Conservation (phyloP, 148 eudicot species). For the Vaccinium myrtillus region DNA sequence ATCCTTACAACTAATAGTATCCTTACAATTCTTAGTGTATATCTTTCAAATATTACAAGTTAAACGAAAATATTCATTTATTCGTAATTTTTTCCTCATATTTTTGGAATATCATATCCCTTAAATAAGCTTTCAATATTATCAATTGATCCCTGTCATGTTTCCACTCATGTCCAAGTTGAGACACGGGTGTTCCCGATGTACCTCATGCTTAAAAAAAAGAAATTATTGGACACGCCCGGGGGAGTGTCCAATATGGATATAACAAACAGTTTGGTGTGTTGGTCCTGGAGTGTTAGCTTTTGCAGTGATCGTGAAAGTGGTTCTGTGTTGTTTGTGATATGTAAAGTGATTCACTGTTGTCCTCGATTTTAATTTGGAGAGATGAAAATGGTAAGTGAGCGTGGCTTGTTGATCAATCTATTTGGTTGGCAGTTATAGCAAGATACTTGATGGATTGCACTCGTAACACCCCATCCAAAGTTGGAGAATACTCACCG, state of each 20-base stretch:
- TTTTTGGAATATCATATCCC: neutral
- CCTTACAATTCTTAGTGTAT: no score
- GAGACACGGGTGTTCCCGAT: neutral
- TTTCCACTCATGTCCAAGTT: neutral
- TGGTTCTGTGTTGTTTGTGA: neutral
- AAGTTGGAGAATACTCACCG: neutral
- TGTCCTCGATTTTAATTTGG: neutral
- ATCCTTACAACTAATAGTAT: neutral
- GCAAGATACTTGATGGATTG: neutral
- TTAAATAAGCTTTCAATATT: neutral
- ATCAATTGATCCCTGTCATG: neutral
- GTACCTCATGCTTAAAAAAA: neutral
- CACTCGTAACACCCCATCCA: neutral
- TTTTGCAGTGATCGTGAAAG: neutral
- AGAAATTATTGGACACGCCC: neutral
- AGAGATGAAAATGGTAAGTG: neutral
- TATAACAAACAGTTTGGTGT: neutral
- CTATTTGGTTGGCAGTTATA: neutral
- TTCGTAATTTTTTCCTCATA: neutral
- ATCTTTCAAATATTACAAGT: no score
- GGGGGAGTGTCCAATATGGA: neutral
- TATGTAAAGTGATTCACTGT: neutral
- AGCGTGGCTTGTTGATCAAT: slow-evolving; percentile 1
- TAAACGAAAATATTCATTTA: neutral
- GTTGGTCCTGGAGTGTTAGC: neutral